These are phyloP conservation scores for Cercospora sp. DNA, from an alignment of 2,329 filamentous ascomycete genomes.

Conservation along the genomic window DNA sequence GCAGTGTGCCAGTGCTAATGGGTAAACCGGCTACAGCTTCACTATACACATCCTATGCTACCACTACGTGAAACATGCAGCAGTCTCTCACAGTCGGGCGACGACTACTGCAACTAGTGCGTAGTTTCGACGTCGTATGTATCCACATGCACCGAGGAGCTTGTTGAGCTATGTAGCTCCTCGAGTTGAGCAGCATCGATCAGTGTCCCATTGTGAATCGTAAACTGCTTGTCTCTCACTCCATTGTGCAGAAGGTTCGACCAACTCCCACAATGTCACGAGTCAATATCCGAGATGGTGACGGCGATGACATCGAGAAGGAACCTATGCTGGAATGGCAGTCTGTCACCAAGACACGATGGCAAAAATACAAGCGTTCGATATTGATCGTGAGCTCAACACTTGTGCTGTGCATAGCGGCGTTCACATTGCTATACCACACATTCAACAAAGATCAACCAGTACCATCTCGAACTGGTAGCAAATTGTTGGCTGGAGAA, in stretches of 20 bases:
- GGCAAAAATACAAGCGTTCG: conserved; percentile 1
- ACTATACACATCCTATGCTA: background rate
- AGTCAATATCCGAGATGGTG: background rate
- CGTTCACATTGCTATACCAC: conserved; percentile 1
- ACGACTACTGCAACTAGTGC: background rate
- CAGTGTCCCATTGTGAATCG: background rate
- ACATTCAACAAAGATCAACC: background rate
- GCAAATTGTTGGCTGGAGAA: conserved; percentile 16
- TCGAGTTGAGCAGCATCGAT: background rate
- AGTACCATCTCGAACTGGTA: background rate
- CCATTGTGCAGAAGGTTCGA: background rate
- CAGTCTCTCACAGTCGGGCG: background rate
- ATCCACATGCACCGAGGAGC: background rate
- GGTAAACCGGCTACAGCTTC: background rate
- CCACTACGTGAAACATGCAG: background rate
- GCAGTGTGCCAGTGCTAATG: background rate
- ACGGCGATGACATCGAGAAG: conserved; percentile 6
- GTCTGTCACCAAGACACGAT: background rate
- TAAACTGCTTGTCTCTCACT: background rate
- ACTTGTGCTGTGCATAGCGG: background rate
- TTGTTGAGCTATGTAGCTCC: background rate
- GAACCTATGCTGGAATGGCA: conserved; percentile 13
- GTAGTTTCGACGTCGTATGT: background rate
- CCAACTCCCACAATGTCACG: background rate
- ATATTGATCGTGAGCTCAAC: background rate